Conservation (phyloP, 1,284 basidiomycete genomes). For the Marasmius sp. region DNA sequence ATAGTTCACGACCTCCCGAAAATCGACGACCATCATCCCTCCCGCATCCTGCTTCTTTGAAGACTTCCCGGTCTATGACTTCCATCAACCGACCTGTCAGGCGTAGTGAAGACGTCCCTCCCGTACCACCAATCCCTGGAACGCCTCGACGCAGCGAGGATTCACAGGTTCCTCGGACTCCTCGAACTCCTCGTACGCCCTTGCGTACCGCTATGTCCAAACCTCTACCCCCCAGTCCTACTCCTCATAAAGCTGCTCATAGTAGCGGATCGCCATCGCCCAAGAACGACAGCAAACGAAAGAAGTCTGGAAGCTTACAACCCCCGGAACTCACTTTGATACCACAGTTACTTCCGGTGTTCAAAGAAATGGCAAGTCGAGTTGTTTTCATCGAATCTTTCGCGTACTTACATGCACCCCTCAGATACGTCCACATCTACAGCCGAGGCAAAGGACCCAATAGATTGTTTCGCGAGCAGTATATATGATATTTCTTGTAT, state of each 20-base stretch:
- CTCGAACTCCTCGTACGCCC: slow-evolving; percentile 14
- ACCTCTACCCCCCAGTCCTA: slow-evolving; percentile 25
- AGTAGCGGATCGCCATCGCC: slow-evolving; percentile 28
- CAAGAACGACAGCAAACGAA: slow-evolving; percentile 33
- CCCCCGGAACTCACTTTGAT: slow-evolving; percentile 80
- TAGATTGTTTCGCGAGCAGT: neutral
- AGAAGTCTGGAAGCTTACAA: slow-evolving; percentile 45
- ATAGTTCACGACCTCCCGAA: slow-evolving; percentile 11
- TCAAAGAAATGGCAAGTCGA: slow-evolving; percentile 80
- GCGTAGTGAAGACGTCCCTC: slow-evolving; percentile 38
- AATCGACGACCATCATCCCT: slow-evolving; percentile 9
- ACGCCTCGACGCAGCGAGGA: slow-evolving; percentile 30
- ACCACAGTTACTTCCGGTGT: slow-evolving; percentile 78
- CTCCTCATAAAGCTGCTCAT: slow-evolving; percentile 16
- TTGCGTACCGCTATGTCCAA: slow-evolving; percentile 19
- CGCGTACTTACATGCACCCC: neutral
- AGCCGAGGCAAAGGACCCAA: neutral
- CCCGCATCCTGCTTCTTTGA: slow-evolving; percentile 31
- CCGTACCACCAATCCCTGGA: slow-evolving; percentile 36
- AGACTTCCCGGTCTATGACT: slow-evolving; percentile 42
- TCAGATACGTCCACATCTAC: neutral
- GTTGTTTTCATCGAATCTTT: neutral
- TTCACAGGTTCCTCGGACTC: slow-evolving; percentile 30
- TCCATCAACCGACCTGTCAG: slow-evolving; percentile 23
- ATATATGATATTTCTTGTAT: neutral